phyloP scores from a whole-genome alignment of 2,329 filamentous ascomycete genomes.

The Tolypocladium pustulatum region DNA sequence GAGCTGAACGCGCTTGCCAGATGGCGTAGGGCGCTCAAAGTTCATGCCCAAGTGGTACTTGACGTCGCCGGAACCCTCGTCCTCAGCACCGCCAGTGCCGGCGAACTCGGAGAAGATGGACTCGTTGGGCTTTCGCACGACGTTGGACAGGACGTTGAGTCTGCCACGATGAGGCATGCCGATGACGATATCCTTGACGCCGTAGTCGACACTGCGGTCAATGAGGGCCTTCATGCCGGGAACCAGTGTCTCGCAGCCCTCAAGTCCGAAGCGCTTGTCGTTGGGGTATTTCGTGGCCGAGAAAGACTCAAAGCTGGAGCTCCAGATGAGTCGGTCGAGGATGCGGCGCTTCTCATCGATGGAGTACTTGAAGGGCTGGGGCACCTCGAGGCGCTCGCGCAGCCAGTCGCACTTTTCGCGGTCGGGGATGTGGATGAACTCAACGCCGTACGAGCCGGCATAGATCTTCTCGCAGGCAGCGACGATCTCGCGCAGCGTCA shows the following conservation, averaged over 20 bases:
- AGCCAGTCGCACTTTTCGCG: constrained; percentile 98
- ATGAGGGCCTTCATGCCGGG: constrained; percentile 99
- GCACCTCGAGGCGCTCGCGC: constrained; percentile 86
- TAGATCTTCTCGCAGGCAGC: constrained; percentile 90
- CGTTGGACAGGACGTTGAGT: constrained; percentile 95
- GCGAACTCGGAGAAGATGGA: constrained; percentile 99
- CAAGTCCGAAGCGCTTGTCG: constrained; percentile 97
- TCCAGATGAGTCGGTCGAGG: constrained; percentile 96
- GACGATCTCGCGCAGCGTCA: constrained; percentile 93
- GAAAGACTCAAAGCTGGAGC: constrained; percentile 93
- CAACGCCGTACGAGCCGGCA: constrained; percentile 92
- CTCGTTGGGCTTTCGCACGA: constrained; percentile 97
- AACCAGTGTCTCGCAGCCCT: constrained; percentile 93
- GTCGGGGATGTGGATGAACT: constrained; percentile 98
- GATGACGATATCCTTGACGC: constrained; percentile 98
- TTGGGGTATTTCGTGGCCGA: constrained; percentile 97
- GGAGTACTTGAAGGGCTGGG: constrained; percentile 91
- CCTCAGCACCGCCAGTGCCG: constrained; percentile 74
- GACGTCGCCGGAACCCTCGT: constrained; percentile 96
- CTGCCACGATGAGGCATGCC: constrained; percentile 99
- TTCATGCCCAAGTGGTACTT: constrained; percentile 99
- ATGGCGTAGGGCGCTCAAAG: constrained; percentile 96
- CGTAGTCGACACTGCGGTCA: constrained; percentile 95
- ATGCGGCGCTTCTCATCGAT: constrained; percentile 98
- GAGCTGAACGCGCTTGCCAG: constrained; percentile 97